Evolutionary conservation across 1,284 basidiomycete genomes (phyloP).

Genomic region (Apiotrichum laibachii): DNA sequence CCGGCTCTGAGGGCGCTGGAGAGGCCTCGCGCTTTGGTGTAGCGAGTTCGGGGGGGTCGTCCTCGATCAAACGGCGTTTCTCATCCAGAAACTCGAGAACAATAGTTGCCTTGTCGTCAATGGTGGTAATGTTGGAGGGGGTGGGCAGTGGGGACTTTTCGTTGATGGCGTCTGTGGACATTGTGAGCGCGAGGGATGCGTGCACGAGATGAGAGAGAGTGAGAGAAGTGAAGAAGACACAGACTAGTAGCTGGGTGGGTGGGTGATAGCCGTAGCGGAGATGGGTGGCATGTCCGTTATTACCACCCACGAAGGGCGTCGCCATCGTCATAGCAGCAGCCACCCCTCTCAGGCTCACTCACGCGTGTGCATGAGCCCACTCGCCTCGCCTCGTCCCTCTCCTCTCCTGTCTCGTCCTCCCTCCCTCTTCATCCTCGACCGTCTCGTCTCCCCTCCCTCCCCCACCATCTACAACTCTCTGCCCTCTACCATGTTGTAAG

Average conservation of each 20-base stretch:
- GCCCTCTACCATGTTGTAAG: constrained; percentile 34
- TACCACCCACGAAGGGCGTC: not conserved
- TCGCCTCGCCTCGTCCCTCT: not conserved
- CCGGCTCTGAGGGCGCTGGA: too few species aligned
- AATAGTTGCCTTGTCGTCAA: not conserved
- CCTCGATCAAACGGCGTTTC: not conserved
- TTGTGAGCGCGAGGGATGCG: not conserved
- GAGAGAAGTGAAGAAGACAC: not conserved
- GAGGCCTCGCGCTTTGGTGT: too few species aligned
- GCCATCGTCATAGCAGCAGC: not conserved
- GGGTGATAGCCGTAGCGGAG: not conserved
- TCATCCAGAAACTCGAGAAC: not conserved
- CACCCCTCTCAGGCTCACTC: not conserved
- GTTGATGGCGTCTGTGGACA: not conserved
- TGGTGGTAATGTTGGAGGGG: not conserved
- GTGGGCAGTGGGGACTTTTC: not conserved
- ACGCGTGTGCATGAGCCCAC: not conserved
- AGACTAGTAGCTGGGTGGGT: not conserved
- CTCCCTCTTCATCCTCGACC: not conserved
- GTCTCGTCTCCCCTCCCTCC: not conserved
- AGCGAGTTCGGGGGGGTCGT: not conserved
- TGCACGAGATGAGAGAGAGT: not conserved
- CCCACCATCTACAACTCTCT: not conserved
- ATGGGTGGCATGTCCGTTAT: not conserved
- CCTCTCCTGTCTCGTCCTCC: not conserved